These are phyloP conservation scores for Yarrowia sp. DNA, from an alignment of 805 yeast genomes.

Conservation along the genomic window DNA sequence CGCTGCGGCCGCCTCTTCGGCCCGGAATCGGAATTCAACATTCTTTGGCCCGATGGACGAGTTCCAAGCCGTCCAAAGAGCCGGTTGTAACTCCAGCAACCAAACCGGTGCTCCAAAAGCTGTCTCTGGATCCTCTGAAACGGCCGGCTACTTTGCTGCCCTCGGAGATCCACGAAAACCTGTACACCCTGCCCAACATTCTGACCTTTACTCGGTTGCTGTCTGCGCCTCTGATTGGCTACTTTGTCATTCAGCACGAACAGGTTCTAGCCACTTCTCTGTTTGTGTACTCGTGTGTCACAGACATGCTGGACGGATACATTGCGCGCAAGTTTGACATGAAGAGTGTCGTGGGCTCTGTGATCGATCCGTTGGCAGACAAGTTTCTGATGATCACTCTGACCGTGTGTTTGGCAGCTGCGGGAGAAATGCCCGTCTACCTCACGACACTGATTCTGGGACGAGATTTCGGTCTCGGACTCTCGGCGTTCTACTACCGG, in stretches of 20 bases:
- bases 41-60: not conserved
- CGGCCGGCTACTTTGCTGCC: not conserved
- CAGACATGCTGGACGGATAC: slow-evolving; percentile 89
- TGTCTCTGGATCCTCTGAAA: slow-evolving; percentile 1
- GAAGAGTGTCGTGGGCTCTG: slow-evolving; percentile 80
- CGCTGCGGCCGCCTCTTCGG: not conserved
- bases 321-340: slow-evolving; percentile 78
- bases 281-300: slow-evolving; percentile 80
- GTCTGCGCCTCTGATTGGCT: slow-evolving; percentile 82
- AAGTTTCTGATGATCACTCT: slow-evolving; percentile 83
- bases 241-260: slow-evolving; percentile 62
- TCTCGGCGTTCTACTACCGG: slow-evolving; percentile 69
- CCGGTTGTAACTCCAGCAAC: not conserved
- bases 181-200: slow-evolving; percentile 82
- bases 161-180: slow-evolving; percentile 46
- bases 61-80: not conserved
- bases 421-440: slow-evolving; percentile 62
- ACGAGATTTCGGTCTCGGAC: slow-evolving; percentile 69
- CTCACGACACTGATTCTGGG: slow-evolving; percentile 68
- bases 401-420: slow-evolving; percentile 68
- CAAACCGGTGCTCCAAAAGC: not conserved
- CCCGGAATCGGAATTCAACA: not conserved
- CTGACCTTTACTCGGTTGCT: slow-evolving; percentile 77
- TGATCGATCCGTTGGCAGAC: slow-evolving; percentile 94
- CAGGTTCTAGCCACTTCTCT: slow-evolving; percentile 63